Evolutionary conservation across 1,139 yeast species (phyloP), one percentile per base, ranked within the genome.

Genomic region (Candida frijolesensis): DNA sequence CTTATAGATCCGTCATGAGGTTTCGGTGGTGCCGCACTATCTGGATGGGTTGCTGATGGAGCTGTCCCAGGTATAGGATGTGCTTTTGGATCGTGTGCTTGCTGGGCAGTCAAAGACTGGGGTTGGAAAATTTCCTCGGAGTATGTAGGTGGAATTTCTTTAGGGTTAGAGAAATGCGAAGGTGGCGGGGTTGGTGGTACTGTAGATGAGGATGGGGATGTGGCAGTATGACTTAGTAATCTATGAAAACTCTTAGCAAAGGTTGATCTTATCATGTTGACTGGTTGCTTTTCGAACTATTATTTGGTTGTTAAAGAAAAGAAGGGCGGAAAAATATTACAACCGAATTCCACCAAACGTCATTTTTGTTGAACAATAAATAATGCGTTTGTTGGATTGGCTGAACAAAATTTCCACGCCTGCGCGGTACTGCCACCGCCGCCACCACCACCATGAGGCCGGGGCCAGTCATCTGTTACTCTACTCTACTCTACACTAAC

Each of bases 101-200:
- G 45, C 4, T 41, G 40, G 11, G 27, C 16, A 5, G 43, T 46
- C 12, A 33, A n/a, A n/a, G 27, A 47, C 15, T 42, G 42, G 35
- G 40, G 16, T 40, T 40, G 40, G 18, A n/a, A 19, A 15, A 9
- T 5, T 50, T 35, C 42, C 55, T 56, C 38, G 43, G 52, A 53
- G 46, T 50, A 61, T 27, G 51, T 51, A 27, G 59, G 61, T 37
- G 66, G 66, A 5, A 58, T 44, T 6, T 45, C 37, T 19, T 50
- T 50, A 27, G 63, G 60, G 38, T 54, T 51, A 4, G 55, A 48
- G 46, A 62, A 62, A 50, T 61, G 61, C 2, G 63, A 52, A 4
- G 46, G 46, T 3, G 66, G 66, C 14, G 64, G 60, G 4, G 54
- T 43, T 8, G 50, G 37, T 11, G 46, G 46, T 7, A 54, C 29